These are phyloP conservation scores for Saprolegnia diclina DNA, from an alignment of 352 stramenopile species.

Conservation along the genomic window DNA sequence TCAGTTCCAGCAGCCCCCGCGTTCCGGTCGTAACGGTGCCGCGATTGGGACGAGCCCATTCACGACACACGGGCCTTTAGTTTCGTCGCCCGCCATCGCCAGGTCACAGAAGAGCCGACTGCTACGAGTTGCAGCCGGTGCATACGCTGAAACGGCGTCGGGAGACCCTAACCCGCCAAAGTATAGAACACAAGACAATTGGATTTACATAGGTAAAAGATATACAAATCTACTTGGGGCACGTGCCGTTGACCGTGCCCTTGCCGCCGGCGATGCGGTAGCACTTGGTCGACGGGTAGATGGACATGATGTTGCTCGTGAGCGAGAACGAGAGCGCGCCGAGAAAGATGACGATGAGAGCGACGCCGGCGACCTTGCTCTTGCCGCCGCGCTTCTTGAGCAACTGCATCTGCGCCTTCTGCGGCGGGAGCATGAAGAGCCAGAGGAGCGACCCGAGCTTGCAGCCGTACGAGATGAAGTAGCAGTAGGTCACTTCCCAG, in stretches of 20 bases:
- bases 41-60: too few relatives aligned
- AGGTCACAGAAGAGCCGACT: too few relatives aligned
- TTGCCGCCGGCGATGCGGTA: constrained; percentile 51
- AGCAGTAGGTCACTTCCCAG: constrained; percentile 50
- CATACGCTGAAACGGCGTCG: too few relatives aligned
- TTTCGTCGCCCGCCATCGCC: too few relatives aligned
- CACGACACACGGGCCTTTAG: too few relatives aligned
- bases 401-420: constrained; percentile 37
- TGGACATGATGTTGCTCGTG: constrained; percentile 50
- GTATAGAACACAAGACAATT: too few relatives aligned
- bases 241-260: constrained; percentile 28
- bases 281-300: constrained; percentile 52
- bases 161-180: too few relatives aligned
- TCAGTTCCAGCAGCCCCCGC: too few relatives aligned
- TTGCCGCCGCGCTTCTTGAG: constrained; percentile 37
- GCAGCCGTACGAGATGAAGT: constrained; percentile 47
- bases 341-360: constrained; percentile 23
- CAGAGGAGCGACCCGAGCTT: constrained; percentile 51
- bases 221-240: constrained; percentile 4
- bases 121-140: too few relatives aligned
- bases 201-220: too few relatives aligned
- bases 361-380: constrained; percentile 36
- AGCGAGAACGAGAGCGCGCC: constrained; percentile 32
- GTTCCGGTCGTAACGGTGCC: too few relatives aligned
- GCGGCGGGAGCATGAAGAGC: constrained; percentile 42